phyloP scores from a whole-genome alignment of 2,329 filamentous ascomycete genomes.

The Pestalotiopsis sp. region DNA sequence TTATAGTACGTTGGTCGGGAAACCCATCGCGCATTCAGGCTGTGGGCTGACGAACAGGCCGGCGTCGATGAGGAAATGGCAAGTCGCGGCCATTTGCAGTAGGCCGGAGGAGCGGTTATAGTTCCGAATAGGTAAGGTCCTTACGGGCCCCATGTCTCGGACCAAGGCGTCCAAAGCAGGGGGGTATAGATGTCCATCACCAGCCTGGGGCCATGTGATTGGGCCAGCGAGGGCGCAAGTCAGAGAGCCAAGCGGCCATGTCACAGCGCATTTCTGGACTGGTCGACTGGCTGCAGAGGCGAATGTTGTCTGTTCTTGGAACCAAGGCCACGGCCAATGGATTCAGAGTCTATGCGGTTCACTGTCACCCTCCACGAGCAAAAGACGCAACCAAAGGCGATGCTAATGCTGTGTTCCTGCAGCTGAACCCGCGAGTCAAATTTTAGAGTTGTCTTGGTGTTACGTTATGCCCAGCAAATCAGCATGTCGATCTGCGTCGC shows the following conservation, averaged over 20 bases:
- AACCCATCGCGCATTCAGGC: not conserved
- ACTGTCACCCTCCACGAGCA: constrained; percentile 5
- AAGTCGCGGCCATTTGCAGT: not conserved
- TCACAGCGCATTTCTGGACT: not conserved
- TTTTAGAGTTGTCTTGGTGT: constrained; percentile 5
- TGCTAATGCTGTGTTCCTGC: constrained; percentile 9
- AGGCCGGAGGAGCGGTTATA: constrained; percentile 2
- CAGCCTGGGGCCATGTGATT: not conserved
- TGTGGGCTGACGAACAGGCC: not conserved
- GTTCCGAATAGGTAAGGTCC: constrained; percentile 12
- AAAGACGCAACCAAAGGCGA: constrained; percentile 3
- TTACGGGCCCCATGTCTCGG: not conserved
- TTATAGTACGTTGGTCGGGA: constrained; percentile 4
- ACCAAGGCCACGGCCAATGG: not conserved
- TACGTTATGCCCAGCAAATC: constrained; percentile 1
- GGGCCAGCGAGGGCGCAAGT: not conserved
- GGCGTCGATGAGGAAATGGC: not conserved
- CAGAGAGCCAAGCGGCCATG: not conserved
- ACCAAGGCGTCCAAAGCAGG: constrained; percentile 2
- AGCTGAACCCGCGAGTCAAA: constrained; percentile 7
- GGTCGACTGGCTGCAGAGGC: not conserved
- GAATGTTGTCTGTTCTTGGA: not conserved
- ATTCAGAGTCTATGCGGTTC: not conserved
- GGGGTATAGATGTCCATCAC: not conserved
- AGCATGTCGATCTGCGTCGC: not conserved